These are phyloP conservation scores for Cucurbita maxima DNA, from an alignment of 306 rosid species.

Conservation along the genomic window DNA sequence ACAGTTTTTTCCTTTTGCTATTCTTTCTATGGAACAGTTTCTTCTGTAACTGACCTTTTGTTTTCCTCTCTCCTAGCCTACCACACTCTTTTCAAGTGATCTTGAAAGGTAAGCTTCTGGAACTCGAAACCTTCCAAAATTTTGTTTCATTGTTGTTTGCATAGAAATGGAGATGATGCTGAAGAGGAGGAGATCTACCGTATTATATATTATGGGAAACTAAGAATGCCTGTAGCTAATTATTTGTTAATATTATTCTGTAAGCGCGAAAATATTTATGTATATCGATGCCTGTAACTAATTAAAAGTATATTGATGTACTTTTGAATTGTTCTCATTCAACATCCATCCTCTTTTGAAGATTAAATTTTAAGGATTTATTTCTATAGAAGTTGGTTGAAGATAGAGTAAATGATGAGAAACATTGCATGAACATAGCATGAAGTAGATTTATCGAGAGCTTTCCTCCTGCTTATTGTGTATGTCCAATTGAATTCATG, in stretches of 20 bases:
- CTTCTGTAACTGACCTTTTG: slow-evolving; percentile 3
- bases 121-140: neutral
- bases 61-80: slow-evolving; percentile 32
- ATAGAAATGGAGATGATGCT: slow-evolving; percentile 68
- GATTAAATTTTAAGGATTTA: neutral
- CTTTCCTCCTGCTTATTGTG: neutral
- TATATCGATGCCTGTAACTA: neutral
- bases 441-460: neutral
- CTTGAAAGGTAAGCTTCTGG: slow-evolving; percentile 56
- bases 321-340: neutral
- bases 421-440: neutral
- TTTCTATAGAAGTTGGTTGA: neutral
- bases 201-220: slow-evolving; percentile 70
- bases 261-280: neutral
- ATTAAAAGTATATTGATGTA: neutral
- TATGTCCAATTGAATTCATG: neutral
- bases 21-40: neutral
- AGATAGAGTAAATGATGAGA: neutral
- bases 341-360: neutral
- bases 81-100: slow-evolving; percentile 61
- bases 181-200: slow-evolving; percentile 77
- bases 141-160: slow-evolving; percentile 10
- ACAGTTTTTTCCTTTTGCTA: neutral
- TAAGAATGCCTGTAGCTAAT: slow-evolving; percentile 73
- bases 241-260: neutral